Evolutionary conservation across 2,329 filamentous ascomycete species (phyloP), one percentile per base, ranked within the genome.

Genomic region (Paraphoma sp.): DNA sequence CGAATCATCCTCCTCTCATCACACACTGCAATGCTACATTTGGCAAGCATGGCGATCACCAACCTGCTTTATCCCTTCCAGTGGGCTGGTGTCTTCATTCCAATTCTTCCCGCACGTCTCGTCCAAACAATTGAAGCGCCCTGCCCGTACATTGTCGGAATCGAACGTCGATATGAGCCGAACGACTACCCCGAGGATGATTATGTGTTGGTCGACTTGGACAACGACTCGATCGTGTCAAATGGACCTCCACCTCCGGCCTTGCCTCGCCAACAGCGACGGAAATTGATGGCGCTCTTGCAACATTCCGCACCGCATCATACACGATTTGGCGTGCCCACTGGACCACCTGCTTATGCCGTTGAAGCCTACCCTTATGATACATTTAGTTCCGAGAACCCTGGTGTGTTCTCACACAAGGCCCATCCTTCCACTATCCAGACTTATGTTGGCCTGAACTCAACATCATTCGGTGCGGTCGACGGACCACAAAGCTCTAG

Each of bases 1-100:
- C 90, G 94, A 56, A 97, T 99, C 76, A 97, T 99, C 72, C 89
- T 99, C 63, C 83, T 98, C 17, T 98, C 95, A 8, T 97, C 93
- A 1, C 93, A 99, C 75, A 95, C 94, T 1, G 89, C 93, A 48
- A 98, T 99, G 95, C 84, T 99, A 55, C 93, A 98, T 71, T 85
- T 98, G 44, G 94, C 93, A 36, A 96, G 91, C 69, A 89, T 93
- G 75, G 93, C 94, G n/a, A 81, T 98, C 54, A 86, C 87, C 31
- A 93, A 89, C 74, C 81, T 98, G 38, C 80, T 99, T 17, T 99
- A 97, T 74, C 94, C 93, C 7, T 81, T 98, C 50, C 90, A 92
- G 62, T 98, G 95, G 94, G 87, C 91, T 3, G 96, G 93, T 67
- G 92, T 98, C 47, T 93, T 97, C 73, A 97, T 98, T 62, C 94